Conservation (phyloP, 495 filamentous ascomycete species). For the Aspergillus conjunctus region DNA sequence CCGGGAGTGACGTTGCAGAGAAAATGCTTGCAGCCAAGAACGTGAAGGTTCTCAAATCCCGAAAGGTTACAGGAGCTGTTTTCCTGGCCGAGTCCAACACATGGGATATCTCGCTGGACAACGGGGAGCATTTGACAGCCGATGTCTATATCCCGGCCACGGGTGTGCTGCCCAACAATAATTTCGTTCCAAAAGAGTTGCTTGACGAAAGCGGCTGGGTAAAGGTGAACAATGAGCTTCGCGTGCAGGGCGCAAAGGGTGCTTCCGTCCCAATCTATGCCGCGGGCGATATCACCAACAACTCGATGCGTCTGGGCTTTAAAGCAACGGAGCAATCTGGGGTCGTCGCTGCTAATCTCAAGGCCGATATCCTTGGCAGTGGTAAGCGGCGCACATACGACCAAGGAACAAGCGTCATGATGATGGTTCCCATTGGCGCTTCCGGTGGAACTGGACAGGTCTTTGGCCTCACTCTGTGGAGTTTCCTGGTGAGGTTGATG, state of each 20-base stretch:
- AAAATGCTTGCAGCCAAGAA: constrained; percentile 30
- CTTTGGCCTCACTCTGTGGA: constrained; percentile 44
- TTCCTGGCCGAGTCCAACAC: constrained; percentile 16
- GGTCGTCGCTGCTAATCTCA: constrained; percentile 38
- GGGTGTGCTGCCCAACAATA: constrained; percentile 62
- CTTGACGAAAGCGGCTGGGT: constrained; percentile 56
- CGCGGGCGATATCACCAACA: constrained; percentile 43
- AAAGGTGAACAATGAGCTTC: constrained; percentile 56
- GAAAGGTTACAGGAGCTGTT: constrained; percentile 15
- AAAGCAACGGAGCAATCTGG: constrained; percentile 33
- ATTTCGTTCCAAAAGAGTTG: constrained; percentile 54
- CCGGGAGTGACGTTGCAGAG: constrained; percentile 30
- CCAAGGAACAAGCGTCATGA: constrained; percentile 30
- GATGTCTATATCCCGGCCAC: constrained; percentile 67
- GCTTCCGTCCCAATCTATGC: constrained; percentile 32
- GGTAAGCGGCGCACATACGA: constrained; percentile 27
- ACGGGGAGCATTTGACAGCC: constrained; percentile 43
- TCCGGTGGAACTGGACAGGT: constrained; percentile 53
- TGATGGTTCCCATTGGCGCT: constrained; percentile 49
- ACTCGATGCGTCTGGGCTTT: constrained; percentile 33
- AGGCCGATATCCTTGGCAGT: constrained; percentile 32
- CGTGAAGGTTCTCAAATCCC: constrained; percentile 24
- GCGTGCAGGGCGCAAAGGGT: constrained; percentile 36
- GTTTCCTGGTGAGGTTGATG: constrained; percentile 45
- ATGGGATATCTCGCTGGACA: constrained; percentile 43